Base-by-base conservation (phyloP, 495 filamentous ascomycete genomes). In the Xylaria flabelliformis region DNA sequence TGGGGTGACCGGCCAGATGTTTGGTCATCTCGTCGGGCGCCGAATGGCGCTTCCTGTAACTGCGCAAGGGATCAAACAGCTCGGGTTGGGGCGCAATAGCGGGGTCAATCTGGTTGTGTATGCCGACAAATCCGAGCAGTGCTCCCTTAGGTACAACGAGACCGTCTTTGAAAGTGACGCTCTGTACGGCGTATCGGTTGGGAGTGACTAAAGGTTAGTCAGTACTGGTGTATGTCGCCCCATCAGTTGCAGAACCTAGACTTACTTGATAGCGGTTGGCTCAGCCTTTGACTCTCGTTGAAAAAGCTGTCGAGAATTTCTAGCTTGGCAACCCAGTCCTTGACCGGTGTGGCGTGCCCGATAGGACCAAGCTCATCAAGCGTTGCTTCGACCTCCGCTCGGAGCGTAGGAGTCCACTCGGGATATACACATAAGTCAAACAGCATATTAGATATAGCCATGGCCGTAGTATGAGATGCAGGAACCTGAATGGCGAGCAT, bases 401-500 rank as follows among this genome's bases (percentile, higher is more conserved):
- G 6, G 3, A 64, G 42, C 4, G 48, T 19, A 0, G 32, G 10
- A n/a, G 42, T 10, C 59, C 46, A 64, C 48, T 71, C 46, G 4
- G 69, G 59, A n/a, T 71, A 61, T 1, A 32, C 19, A 13, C 58
- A 64, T 2, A 71, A 19, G 34, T 71, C 69, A 44, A 71, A 71
- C 8, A 71, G 34, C 12, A 64, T 32, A 41, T 71, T 64, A 8
- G 59, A 32, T 6, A 55, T 64, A 7, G 29, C 50, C 69, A 53
- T 64, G 15, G 69, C 12, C 0, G 69, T 71, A 8, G 69, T 71
- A 58, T 83, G 81, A 44, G 82, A 79, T 0, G 79, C 75, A 19
- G 76, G 77, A 21, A 79, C 74, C 10, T 65, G 72, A 13, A 79
- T 32, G 32, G 67, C 63, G 1, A 64, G 39, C 72, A 72, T 51